Base-by-base conservation (phyloP, 2,329 filamentous ascomycete species). In the Hypoxylon sp. region DNA sequence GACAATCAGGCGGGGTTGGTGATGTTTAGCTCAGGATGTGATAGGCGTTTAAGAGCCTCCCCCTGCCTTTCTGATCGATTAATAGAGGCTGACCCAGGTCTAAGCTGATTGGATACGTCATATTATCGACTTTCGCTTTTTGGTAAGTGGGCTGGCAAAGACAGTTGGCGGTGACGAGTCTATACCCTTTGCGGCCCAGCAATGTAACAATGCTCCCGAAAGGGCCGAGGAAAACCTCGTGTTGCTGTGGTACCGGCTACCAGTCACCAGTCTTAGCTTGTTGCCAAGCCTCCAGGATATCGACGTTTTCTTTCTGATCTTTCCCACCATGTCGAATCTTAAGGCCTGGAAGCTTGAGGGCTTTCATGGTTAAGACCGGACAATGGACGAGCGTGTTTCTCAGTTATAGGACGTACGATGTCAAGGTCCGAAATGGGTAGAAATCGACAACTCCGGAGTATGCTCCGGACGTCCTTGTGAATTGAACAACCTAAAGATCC, bases 231-330 rank as follows among this genome's bases (percentile, higher is more conserved):
- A 64, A 71, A 71, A 72, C 62, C 71, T 75, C 74, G 74, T 75
- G 72, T 75, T 74, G 72, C 80, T 81, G 53, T 77, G 65, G 51
- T 71, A 65, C 60, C 60, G 57, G 57, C 41, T 52, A 52, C 62
- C 51, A 56, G 73, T 84, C 82, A 57, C 74, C 50, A 14, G 80
- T 74, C 75, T 83, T 83, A 78, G 73, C 82, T 79, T 57, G 84
- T 82, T 71, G 82, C 82, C 11, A 81, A 84, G 52, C 83, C 84
- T 82, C 57, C 80, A 84, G 75, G 74, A 84, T 70, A 78, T 82
- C 17, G 72, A 43, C 46, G 6, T 38, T 36, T 57, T 38, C n/a
- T 17, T 23, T 13, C 61, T 56, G 41, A 38, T 36, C 30, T 25
- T 17, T 51, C 38, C 48, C 53, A 25, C n/a, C 10, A 21, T 50